Percentiles rank a stretch among this genome's conserved stretches.
Evolutionary conservation across 225 moss, liverwort and hornwort species (phyloP).

Genomic region (Pseudisothecium myosuroides): DNA sequence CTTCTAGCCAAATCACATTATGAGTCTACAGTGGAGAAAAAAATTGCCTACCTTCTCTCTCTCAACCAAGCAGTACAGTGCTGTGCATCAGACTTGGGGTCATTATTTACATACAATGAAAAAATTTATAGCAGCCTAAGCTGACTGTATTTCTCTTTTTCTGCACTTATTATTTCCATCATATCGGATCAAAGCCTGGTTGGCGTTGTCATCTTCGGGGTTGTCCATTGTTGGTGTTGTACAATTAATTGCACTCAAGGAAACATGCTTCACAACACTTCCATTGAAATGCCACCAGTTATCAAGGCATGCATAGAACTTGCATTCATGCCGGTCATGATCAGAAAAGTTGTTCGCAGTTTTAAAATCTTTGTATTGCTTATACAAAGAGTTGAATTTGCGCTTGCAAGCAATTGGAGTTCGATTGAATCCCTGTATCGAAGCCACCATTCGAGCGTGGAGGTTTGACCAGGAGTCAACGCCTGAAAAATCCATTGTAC

Average conservation of each 20-base stretch:
- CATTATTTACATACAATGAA: neutral
- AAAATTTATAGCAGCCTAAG: neutral
- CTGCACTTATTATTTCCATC: neutral
- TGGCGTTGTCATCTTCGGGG: neutral
- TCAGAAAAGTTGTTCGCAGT: slow-evolving; percentile 1
- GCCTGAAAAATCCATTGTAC: neutral
- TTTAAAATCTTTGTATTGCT: slow-evolving; percentile 22
- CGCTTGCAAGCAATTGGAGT: slow-evolving; percentile 31
- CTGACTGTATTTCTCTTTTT: neutral
- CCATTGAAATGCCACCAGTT: slow-evolving; percentile 26
- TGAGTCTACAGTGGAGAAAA: neutral
- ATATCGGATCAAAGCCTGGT: neutral
- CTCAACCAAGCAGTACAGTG: neutral
- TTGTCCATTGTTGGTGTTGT: neutral
- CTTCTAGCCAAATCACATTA: neutral
- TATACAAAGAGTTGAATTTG: slow-evolving; percentile 27
- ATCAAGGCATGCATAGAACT: slow-evolving; percentile 23
- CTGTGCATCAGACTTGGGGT: neutral
- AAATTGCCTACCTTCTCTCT: neutral
- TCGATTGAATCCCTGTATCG: slow-evolving; percentile 18
- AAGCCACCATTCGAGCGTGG: slow-evolving; percentile 23
- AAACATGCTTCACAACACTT: slow-evolving; percentile 19
- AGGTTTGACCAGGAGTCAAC: slow-evolving; percentile 31
- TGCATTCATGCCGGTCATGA: slow-evolving; percentile 7
- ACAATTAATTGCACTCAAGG: neutral